Percentiles rank a stretch among this genome's conserved stretches.
phyloP scores from a whole-genome alignment of 306 rosid genomes.

The Casuarina cunninghamiana region DNA sequence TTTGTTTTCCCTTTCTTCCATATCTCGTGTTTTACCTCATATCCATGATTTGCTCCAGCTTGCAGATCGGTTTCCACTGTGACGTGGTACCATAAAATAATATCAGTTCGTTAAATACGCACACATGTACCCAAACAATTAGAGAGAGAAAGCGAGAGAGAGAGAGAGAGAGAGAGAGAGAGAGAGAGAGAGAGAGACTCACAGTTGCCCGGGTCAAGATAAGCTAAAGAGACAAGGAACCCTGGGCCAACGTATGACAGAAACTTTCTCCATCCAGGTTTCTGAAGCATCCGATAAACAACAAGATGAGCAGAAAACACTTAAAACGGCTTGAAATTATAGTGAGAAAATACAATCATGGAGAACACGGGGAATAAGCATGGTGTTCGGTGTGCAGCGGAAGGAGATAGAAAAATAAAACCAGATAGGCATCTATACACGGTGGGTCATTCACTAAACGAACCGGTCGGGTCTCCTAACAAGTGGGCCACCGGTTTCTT shows the following conservation, averaged over 20 bases:
- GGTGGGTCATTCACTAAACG: too few species aligned
- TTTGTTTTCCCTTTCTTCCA: neutral
- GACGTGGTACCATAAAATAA: neutral
- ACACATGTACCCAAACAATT: neutral
- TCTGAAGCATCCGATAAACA: constrained; percentile 30
- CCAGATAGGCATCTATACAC: too few species aligned
- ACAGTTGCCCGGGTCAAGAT: constrained; percentile 93
- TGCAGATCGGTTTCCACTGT: constrained; percentile 96
- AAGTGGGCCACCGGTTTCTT: too few species aligned
- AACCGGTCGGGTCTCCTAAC: too few species aligned
- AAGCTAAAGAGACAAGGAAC: constrained; percentile 85
- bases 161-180: neutral
- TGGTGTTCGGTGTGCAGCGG: too few species aligned
- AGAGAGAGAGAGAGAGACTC: constrained; percentile 13
- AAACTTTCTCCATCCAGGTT: constrained; percentile 70
- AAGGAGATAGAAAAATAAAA: too few species aligned
- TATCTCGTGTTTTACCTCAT: constrained; percentile 50
- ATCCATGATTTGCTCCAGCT: constrained; percentile 80
- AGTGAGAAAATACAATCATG: too few species aligned
- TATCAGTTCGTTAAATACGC: neutral
- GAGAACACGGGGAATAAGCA: too few species aligned
- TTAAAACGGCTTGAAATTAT: too few species aligned
- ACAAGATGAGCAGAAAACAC: neutral
- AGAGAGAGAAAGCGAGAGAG: too few species aligned
- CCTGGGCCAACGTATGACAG: constrained; percentile 73